Evolutionary conservation across 2,329 filamentous ascomycete genomes (phyloP), one percentile per base, ranked within the genome.

Genomic region (Colletotrichum kahawae): DNA sequence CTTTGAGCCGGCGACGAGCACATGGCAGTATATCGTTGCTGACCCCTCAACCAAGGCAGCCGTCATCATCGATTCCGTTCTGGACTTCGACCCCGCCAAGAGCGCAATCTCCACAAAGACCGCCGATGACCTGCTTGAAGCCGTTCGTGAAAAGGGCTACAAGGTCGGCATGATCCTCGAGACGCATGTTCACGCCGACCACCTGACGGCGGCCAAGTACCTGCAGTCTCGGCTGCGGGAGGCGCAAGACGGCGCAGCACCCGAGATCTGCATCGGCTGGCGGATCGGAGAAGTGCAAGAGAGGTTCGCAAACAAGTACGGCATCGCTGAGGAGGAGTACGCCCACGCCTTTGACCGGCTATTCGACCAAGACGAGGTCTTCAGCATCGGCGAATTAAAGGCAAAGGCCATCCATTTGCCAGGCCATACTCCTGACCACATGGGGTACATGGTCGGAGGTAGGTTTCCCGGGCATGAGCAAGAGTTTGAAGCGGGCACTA

Each of bases 101-200:
- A 75, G 77, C 70, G 76, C 77, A 4, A 84, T 92, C 76, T 84
- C 80, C 14, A 91, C 90, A 0, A 59, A 77, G 1, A 82, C 87
- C 2, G 90, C 91, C 18, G 89, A 92, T 74, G 36, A 66, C 0
- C 77, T 92, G 1, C 82, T 92, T 1, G 75, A 81, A 0, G 24
- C 88, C 1, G 78, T 89, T n/a, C 74, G 78, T 4, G 78, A 85
- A 9, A 79, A 87, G 2, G 81, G 82, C 4, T 91, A 90, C 78
- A 84, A 77, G 1, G 79, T 92, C 36, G 81, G 83, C 5, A 82
- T 80, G 56, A 89, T 92, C 48, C 84, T 92, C 10, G 90, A 92
- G 77, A 92, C 91, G 0, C 90, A 92, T 78, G 86, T 84, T 1
- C 88, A 91, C 75, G 88, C 89, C 34, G 88, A 91, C 74, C 89